A percentile compares a stretch with the other conserved stretches of the same genome.
phyloP scores from a whole-genome alignment of 2,329 filamentous ascomycete genomes.

The Pseudopithomyces maydicus region DNA sequence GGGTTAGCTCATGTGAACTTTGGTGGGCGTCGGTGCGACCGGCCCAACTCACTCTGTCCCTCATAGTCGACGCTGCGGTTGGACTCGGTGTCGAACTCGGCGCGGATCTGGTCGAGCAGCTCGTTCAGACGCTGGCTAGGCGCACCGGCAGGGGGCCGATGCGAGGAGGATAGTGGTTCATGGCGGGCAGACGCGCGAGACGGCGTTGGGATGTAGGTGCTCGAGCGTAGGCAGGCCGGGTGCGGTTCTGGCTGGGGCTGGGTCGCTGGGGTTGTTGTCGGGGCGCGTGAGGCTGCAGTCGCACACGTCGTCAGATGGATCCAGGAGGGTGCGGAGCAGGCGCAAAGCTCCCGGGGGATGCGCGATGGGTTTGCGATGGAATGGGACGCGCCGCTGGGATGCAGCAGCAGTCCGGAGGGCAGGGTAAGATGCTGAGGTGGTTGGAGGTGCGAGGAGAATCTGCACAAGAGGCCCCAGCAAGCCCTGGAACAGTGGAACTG shows the following conservation, averaged over 20 bases:
- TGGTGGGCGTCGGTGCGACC: not conserved
- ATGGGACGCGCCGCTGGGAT: constrained; percentile 1
- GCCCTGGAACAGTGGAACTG: not conserved
- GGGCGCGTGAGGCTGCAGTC: constrained; percentile 12
- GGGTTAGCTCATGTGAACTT: constrained; percentile 5
- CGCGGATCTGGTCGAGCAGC: constrained; percentile 86
- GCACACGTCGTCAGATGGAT: not conserved
- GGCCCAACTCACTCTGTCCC: constrained; percentile 76
- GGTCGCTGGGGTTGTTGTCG: constrained; percentile 4
- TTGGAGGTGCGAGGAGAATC: constrained; percentile 1
- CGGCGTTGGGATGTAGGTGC: not conserved
- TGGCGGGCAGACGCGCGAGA: constrained; percentile 46
- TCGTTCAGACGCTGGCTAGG: constrained; percentile 82
- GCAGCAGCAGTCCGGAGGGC: not conserved
- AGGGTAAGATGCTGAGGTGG: not conserved
- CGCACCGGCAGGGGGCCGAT: constrained; percentile 65
- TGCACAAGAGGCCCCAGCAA: constrained; percentile 1
- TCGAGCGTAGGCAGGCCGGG: constrained; percentile 10
- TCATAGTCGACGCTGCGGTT: constrained; percentile 86
- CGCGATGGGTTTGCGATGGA: not conserved
- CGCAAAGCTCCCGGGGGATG: not conserved
- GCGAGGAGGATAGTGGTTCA: constrained; percentile 76
- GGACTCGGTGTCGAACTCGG: constrained; percentile 86
- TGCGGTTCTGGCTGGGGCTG: not conserved
- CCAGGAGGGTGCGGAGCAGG: not conserved